Percentiles rank a stretch among this genome's conserved stretches.
Conservation (phyloP, 140 eudicot genomes). For the Ambrosia hybrid region DNA sequence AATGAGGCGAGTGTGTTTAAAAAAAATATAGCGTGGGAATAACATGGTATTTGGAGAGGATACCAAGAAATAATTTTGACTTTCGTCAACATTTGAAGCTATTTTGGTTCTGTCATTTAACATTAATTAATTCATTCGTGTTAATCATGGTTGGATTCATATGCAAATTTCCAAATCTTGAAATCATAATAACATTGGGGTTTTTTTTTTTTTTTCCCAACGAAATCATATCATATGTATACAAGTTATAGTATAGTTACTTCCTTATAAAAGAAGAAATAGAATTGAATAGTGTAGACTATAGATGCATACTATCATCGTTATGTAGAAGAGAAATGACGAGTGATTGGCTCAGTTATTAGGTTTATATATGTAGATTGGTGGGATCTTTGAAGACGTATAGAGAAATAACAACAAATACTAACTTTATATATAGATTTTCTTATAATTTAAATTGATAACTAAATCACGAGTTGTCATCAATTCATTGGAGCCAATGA, state of each 20-base stretch:
- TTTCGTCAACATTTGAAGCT: slow-evolving; percentile 18
- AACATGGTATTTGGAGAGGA: slow-evolving; percentile 23
- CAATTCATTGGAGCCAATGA: not conserved
- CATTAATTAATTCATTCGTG: slow-evolving; percentile 14
- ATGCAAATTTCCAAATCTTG: slow-evolving; percentile 2
- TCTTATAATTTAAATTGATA: too few species aligned
- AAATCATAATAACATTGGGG: not conserved
- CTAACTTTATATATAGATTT: not conserved
- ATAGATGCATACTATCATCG: not conserved
- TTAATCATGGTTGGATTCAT: slow-evolving; percentile 9
- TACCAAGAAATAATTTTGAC: slow-evolving; percentile 24
- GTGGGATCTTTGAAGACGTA: too few species aligned
- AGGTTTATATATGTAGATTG: too few species aligned
- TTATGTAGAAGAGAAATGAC: not conserved
- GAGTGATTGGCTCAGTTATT: too few species aligned
- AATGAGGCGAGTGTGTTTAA: slow-evolving; percentile 16
- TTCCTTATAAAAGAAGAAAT: too few species aligned
- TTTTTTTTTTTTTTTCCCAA: not conserved
- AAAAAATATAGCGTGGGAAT: slow-evolving; percentile 12
- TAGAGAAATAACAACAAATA: too few species aligned
- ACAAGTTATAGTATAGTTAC: too few species aligned
- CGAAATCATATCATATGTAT: not conserved
- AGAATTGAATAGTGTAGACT: not conserved
- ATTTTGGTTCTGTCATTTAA: slow-evolving; percentile 19
- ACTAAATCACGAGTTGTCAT: not conserved